These are phyloP conservation scores for Fusarium pseudocircinatum DNA, from an alignment of 2,329 filamentous ascomycete genomes.

Conservation along the genomic window DNA sequence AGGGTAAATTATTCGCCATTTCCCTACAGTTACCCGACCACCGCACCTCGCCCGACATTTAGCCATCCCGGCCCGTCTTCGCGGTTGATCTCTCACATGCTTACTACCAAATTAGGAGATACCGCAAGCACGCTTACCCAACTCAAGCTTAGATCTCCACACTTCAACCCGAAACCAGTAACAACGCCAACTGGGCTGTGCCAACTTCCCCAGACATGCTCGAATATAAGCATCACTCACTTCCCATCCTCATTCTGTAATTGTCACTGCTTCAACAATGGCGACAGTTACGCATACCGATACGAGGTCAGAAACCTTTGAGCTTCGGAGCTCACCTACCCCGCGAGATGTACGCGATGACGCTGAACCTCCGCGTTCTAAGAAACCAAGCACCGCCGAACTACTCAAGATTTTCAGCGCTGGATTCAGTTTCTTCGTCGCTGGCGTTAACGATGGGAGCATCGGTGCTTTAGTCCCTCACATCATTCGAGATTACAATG, in stretches of 20 bases:
- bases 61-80: constrained; percentile 16
- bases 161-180: neutral
- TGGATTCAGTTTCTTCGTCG: constrained; percentile 71
- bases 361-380: neutral
- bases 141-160: neutral
- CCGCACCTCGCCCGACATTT: neutral
- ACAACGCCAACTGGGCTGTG: neutral
- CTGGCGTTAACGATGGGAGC: constrained; percentile 72
- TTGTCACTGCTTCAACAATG: neutral
- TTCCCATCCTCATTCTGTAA: neutral
- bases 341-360: neutral
- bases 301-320: neutral
- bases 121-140: neutral
- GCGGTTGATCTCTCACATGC: neutral
- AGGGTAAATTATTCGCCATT: neutral
- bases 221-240: neutral
- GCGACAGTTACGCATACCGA: constrained; percentile 18
- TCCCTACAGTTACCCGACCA: neutral
- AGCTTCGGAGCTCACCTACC: neutral
- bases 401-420: constrained; percentile 62
- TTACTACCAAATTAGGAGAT: neutral
- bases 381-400: neutral
- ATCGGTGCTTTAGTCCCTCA: constrained; percentile 72
- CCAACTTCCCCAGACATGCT: neutral
- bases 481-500: constrained; percentile 64